phyloP scores from a whole-genome alignment of 768 basidiomycete species.

The Baorangia bicolor region DNA sequence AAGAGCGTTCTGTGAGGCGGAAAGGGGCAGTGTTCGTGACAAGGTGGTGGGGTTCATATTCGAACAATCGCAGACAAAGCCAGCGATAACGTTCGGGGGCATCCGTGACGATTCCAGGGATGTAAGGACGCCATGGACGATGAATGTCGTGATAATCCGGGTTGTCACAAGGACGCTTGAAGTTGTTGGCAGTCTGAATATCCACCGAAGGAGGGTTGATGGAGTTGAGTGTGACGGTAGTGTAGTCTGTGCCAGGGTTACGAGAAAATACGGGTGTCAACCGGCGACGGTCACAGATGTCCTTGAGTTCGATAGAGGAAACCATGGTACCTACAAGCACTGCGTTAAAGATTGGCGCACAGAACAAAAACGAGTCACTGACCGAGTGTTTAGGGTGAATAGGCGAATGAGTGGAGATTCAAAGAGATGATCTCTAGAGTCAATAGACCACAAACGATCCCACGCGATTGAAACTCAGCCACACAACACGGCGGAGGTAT shows the following conservation, averaged over 20 bases:
- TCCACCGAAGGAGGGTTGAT: background rate
- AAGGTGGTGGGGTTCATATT: too few species aligned
- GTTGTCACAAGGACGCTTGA: background rate
- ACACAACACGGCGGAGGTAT: too few species aligned
- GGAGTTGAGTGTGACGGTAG: background rate
- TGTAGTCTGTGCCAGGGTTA: background rate
- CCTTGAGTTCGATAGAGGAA: background rate
- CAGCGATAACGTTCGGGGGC: too few species aligned
- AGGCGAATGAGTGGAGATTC: background rate
- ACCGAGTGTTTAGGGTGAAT: background rate
- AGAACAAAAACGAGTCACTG: too few species aligned
- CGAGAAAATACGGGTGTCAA: background rate
- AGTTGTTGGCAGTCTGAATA: fast-evolving
- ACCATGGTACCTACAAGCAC: background rate
- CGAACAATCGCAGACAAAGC: too few species aligned
- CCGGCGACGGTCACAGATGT: background rate
- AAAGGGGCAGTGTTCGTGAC: too few species aligned
- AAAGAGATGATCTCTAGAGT: too few species aligned
- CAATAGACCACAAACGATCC: too few species aligned
- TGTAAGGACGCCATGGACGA: background rate
- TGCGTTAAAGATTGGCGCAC: background rate
- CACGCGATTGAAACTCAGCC: background rate
- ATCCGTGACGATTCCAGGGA: background rate
- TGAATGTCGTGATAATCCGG: background rate
- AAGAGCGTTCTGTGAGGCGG: too few species aligned